These are phyloP conservation scores for Eucalyptus rudis DNA, from an alignment of 345 rosid genomes.

Conservation along the genomic window DNA sequence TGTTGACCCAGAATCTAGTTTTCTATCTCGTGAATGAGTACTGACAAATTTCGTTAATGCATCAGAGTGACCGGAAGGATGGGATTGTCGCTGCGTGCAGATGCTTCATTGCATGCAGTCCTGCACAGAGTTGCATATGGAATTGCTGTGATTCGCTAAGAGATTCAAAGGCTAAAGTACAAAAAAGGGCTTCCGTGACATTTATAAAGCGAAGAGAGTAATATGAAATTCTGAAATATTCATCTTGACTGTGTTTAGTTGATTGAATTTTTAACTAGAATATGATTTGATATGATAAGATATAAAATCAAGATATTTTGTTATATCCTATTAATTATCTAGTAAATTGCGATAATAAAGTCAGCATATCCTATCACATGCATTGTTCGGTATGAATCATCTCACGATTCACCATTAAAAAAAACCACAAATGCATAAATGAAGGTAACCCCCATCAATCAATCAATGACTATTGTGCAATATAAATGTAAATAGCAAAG, in stretches of 20 bases:
- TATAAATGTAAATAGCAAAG: neutral
- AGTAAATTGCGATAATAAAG: fast-evolving
- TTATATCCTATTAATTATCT: neutral
- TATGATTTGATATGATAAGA: neutral
- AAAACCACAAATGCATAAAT: neutral
- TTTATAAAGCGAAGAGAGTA: neutral
- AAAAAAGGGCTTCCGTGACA: neutral
- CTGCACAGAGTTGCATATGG: neutral
- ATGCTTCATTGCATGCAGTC: neutral
- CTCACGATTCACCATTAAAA: neutral
- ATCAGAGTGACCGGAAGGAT: neutral
- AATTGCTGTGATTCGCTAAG: neutral
- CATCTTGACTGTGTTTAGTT: neutral
- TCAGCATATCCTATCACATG: neutral
- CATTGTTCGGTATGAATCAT: neutral
- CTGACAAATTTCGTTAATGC: neutral
- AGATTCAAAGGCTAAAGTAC: neutral
- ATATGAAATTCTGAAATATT: neutral
- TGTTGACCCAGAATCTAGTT: neutral
- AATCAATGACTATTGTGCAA: neutral
- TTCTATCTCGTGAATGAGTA: neutral
- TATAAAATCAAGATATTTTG: neutral
- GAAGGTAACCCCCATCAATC: neutral
- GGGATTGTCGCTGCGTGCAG: neutral
- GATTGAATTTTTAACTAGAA: neutral